These are phyloP conservation scores for Populus hybrid DNA, from an alignment of 441 rosid genomes.

Conservation along the genomic window DNA sequence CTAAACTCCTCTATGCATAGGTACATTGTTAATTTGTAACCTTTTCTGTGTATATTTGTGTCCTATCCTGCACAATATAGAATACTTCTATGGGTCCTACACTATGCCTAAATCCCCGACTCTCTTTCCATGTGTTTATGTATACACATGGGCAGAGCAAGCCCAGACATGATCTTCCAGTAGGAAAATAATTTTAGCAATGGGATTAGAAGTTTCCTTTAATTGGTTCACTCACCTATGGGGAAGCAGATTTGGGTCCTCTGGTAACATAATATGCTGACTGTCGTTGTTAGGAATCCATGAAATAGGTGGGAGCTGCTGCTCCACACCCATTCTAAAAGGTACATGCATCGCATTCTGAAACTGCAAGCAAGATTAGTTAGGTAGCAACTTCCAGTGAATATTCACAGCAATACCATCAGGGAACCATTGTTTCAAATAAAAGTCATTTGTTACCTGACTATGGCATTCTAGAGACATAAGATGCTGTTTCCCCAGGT, in stretches of 20 bases:
- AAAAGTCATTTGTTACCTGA: slow-evolving; percentile 40
- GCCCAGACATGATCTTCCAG: neutral
- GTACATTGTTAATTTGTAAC: neutral
- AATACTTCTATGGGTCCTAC: neutral
- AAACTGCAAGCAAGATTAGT: slow-evolving; percentile 32
- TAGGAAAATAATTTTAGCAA: neutral
- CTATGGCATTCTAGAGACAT: slow-evolving; percentile 46
- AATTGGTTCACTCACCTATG: slow-evolving; percentile 33
- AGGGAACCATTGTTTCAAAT: slow-evolving; percentile 22
- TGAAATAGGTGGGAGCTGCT: slow-evolving; percentile 53
- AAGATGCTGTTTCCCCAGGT: slow-evolving; percentile 55
- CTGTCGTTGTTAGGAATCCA: slow-evolving; percentile 52
- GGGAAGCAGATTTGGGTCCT: slow-evolving; percentile 43
- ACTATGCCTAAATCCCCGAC: neutral
- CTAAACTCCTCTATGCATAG: neutral
- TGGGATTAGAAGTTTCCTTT: neutral
- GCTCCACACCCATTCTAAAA: slow-evolving; percentile 51
- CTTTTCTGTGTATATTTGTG: neutral
- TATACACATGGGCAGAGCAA: neutral
- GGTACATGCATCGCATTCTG: slow-evolving; percentile 54
- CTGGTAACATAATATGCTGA: slow-evolving; percentile 38
- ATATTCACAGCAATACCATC: slow-evolving; percentile 9
- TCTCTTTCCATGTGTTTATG: neutral
- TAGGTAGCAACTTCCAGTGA: slow-evolving; percentile 12
- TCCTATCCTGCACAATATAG: neutral